Conservation (phyloP, 106 monocot species). For the Narthecium ossifragum region DNA sequence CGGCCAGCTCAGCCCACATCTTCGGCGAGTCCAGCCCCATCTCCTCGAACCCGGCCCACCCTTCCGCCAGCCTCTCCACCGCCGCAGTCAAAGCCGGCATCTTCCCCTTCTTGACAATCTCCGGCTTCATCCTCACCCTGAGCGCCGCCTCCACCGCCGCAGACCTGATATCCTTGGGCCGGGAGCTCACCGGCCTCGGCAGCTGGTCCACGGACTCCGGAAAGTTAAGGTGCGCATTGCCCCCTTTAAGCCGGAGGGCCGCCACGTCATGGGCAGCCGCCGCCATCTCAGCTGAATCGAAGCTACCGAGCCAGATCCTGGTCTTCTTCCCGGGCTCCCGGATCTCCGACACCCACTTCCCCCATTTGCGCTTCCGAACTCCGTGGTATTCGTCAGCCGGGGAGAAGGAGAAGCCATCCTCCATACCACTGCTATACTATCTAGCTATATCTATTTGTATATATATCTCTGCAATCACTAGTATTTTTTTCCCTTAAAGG, state of each 20-base stretch:
- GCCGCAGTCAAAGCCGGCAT: background rate
- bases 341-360: slow-evolving; percentile 90
- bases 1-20: slow-evolving; percentile 75
- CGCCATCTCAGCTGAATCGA: slow-evolving; percentile 75
- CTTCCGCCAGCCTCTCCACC: background rate
- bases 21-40: slow-evolving; percentile 43
- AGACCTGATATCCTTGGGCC: slow-evolving; percentile 46
- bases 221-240: slow-evolving; percentile 66
- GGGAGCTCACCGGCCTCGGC: slow-evolving; percentile 45
- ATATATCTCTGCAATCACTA: no score
- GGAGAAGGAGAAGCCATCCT: no score
- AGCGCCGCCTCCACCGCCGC: slow-evolving; percentile 64
- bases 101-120: background rate
- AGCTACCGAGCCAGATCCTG: slow-evolving; percentile 88
- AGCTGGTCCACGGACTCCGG: slow-evolving; percentile 36
- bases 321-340: slow-evolving; percentile 84
- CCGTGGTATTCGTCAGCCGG: no score
- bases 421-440: no score
- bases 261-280: slow-evolving; percentile 84
- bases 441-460: no score
- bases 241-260: slow-evolving; percentile 46
- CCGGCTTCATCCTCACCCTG: slow-evolving; percentile 15
- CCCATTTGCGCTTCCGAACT: slow-evolving; percentile 75
- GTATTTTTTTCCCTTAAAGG: no score
- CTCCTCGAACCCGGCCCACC: slow-evolving; percentile 6